Evolutionary conservation across 306 rosid species (phyloP).

Genomic region (Fragaria vesca): DNA sequence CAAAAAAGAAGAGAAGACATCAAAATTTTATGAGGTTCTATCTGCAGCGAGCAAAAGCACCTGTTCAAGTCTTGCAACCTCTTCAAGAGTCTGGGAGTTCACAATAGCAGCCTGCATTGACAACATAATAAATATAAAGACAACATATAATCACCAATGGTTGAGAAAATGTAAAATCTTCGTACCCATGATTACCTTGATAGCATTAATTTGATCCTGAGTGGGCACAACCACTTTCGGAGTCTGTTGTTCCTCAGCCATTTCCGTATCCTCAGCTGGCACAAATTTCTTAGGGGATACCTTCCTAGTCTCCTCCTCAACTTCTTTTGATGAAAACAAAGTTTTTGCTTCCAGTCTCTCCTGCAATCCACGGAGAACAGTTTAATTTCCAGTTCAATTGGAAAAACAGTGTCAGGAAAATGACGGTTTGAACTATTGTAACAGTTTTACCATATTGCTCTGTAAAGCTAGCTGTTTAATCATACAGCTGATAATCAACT

Average conservation of each 20-base stretch:
- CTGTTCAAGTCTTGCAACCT: slow-evolving; percentile 98
- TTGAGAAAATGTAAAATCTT: neutral
- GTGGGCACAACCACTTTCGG: slow-evolving; percentile 71
- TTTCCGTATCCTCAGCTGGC: slow-evolving; percentile 52
- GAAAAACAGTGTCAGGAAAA: neutral
- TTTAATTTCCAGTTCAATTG: slow-evolving; percentile 5
- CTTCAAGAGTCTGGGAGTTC: slow-evolving; percentile 95
- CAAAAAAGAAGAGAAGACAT: neutral
- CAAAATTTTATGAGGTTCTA: slow-evolving; percentile 1
- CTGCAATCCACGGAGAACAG: slow-evolving; percentile 37
- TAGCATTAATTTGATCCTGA: slow-evolving; percentile 88
- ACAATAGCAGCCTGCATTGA: slow-evolving; percentile 91
- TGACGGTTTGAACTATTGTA: neutral
- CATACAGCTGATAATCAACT: neutral
- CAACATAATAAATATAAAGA: neutral
- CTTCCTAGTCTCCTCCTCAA: slow-evolving; percentile 65
- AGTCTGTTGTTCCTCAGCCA: slow-evolving; percentile 57
- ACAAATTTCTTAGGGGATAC: slow-evolving; percentile 37
- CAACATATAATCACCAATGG: neutral
- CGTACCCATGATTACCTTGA: slow-evolving; percentile 53
- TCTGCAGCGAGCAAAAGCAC: slow-evolving; percentile 36
- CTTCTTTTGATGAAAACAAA: slow-evolving; percentile 68
- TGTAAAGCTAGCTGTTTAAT: neutral
- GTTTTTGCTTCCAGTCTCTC: slow-evolving; percentile 84
- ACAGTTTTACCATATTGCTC: neutral